Conservation (phyloP, 129 eudicot species). For the sunflower (Helianthus annuus) region HanXRQr2.0-SUNRISE NC_035444.2:103620121-103620620, state of each 20-base stretch:
- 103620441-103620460: neutral
- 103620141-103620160: too few species aligned
- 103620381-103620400: neutral
- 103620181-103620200: too few species aligned
- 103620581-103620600: too few species aligned
- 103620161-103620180: too few species aligned
- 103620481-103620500: conserved; percentile 6
- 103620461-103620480: conserved; percentile 6
- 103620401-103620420: neutral
- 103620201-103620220: too few species aligned
- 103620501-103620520: neutral
- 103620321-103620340: neutral
- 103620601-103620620: too few species aligned
- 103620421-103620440: neutral
- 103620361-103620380: too few species aligned
- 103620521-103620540: conserved; percentile 27
- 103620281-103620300: neutral
- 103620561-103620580: conserved; percentile 12
- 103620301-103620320: neutral
- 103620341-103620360: too few species aligned
- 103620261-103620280: neutral
- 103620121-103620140: too few species aligned
- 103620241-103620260: too few species aligned
- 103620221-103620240: too few species aligned
- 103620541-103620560: conserved; percentile 29